Evolutionary conservation across 2,329 filamentous ascomycete genomes (phyloP).

Genomic region (Alternaria arborescens): DNA sequence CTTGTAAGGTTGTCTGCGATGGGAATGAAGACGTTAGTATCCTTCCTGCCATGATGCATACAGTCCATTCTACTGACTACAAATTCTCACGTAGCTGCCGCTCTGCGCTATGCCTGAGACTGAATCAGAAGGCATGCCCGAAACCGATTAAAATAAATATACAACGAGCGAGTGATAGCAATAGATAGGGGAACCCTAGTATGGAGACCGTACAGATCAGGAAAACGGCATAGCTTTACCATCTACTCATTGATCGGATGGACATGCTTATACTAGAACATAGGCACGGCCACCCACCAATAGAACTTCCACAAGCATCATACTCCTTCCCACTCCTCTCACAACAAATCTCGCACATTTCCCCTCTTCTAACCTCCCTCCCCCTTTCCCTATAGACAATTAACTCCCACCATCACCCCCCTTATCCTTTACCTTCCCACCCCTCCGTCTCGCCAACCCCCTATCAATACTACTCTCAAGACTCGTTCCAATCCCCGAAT

Average conservation of each 20-base stretch:
- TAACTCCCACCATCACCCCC: not conserved
- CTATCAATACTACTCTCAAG: slow-evolving; percentile 48
- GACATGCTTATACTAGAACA: not conserved
- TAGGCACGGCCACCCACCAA: not conserved
- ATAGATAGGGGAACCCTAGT: not conserved
- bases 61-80: not conserved
- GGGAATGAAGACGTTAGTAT: not conserved
- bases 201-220: not conserved
- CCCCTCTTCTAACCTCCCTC: not conserved
- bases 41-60: not conserved
- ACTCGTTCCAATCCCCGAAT: slow-evolving; percentile 60
- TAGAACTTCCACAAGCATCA: not conserved
- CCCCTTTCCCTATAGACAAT: not conserved
- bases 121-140: not conserved
- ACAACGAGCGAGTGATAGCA: not conserved
- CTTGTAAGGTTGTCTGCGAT: not conserved
- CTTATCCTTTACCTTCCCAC: slow-evolving; percentile 9
- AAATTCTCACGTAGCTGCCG: not conserved
- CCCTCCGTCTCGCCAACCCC: slow-evolving; percentile 23
- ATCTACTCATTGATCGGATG: not conserved
- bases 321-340: too few relatives aligned
- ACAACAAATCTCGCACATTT: not conserved
- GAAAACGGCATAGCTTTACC: not conserved
- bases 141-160: not conserved
- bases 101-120: not conserved